A percentile compares a stretch with the other conserved stretches of the same genome.
Evolutionary conservation across 2,329 filamentous ascomycete genomes (phyloP).

Genomic region (Colletotrichum siamense): DNA sequence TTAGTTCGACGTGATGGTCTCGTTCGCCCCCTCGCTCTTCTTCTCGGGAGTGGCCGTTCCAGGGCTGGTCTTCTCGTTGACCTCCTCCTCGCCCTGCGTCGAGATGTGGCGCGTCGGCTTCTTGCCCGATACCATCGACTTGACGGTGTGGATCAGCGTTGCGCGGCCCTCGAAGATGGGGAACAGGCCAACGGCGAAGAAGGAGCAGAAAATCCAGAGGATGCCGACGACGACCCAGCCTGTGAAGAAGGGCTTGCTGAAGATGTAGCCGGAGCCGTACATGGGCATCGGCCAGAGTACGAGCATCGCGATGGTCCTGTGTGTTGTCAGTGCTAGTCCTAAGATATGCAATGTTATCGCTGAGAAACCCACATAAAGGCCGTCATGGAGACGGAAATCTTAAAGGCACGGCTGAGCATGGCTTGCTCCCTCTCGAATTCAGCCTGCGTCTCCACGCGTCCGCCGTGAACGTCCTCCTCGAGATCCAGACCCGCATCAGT

Average conservation of each 20-base stretch:
- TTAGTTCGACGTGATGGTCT: not conserved
- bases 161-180: constrained; percentile 80
- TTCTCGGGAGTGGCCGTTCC: constrained; percentile 14
- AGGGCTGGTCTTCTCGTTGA: constrained; percentile 9
- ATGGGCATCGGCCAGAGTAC: constrained; percentile 93
- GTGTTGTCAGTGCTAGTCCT: not conserved
- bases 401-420: constrained; percentile 59
- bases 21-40: not conserved
- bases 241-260: constrained; percentile 82
- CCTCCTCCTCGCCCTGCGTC: constrained; percentile 20
- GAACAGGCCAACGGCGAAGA: constrained; percentile 78
- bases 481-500: constrained; percentile 68
- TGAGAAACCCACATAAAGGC: constrained; percentile 41
- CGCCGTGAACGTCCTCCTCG: constrained; percentile 62
- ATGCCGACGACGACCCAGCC: constrained; percentile 81
- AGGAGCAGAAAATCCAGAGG: constrained; percentile 78
- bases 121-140: constrained; percentile 59
- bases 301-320: constrained; percentile 68
- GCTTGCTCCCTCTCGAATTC: constrained; percentile 50
- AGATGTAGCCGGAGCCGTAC: constrained; percentile 84
- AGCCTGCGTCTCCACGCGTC: constrained; percentile 32
- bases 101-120: constrained; percentile 25
- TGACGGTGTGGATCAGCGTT: constrained; percentile 67
- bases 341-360: too few relatives aligned
- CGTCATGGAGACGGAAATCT: constrained; percentile 55